Evolutionary conservation across 441 rosid species (phyloP).

Genomic region (Gossypium schwendimanii): DNA sequence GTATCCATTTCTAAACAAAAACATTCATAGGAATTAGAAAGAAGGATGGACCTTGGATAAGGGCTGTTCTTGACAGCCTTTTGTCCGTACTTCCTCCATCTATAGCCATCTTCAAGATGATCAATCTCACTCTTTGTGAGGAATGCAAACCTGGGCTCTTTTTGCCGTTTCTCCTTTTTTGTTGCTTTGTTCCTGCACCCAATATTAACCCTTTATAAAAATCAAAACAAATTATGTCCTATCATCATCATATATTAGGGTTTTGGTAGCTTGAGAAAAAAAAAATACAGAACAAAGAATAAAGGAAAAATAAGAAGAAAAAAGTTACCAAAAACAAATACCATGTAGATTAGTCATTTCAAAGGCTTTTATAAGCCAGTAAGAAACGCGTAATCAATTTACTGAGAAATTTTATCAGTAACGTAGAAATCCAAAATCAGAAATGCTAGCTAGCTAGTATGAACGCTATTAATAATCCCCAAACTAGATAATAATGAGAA

Average conservation of each 20-base stretch:
- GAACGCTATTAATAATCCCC: constrained; percentile 2
- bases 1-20: background rate
- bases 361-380: constrained; percentile 8
- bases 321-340: background rate
- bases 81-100: constrained; percentile 97
- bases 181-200: constrained; percentile 36
- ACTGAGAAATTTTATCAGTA: background rate
- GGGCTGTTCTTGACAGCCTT: constrained; percentile 96
- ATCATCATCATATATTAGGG: constrained; percentile 16
- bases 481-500: background rate
- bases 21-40: background rate
- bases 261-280: constrained; percentile 6
- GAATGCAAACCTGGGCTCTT: constrained; percentile 74
- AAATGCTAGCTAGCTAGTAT: background rate
- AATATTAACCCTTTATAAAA: background rate
- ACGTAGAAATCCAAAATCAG: background rate
- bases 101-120: constrained; percentile 91
- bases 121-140: constrained; percentile 89
- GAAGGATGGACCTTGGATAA: constrained; percentile 63
- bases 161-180: constrained; percentile 63
- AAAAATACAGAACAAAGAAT: background rate
- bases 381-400: background rate
- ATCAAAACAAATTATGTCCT: constrained; percentile 1
- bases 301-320: background rate
- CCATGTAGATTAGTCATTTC: background rate